Evolutionary conservation across 2,329 filamentous ascomycete species (phyloP).

Genomic region (Clonostachys rhizophaga): DNA sequence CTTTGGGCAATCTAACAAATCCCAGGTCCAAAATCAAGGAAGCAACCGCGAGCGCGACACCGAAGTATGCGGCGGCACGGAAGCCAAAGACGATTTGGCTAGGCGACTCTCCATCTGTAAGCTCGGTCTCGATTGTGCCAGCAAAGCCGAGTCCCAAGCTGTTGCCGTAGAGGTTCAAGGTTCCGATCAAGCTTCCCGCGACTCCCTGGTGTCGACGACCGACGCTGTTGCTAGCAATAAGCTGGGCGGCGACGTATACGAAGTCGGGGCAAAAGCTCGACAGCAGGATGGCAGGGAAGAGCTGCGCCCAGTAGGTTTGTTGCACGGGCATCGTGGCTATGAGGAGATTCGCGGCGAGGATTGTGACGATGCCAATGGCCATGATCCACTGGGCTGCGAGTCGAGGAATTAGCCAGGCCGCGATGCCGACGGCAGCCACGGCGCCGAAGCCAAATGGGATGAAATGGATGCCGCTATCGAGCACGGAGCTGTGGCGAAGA

Average conservation of each 20-base stretch:
- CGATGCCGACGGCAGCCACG: slow-evolving; percentile 27
- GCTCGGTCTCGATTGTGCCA: slow-evolving; percentile 23
- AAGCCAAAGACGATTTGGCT: slow-evolving; percentile 18
- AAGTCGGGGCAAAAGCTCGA: slow-evolving; percentile 38
- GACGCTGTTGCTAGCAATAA: slow-evolving; percentile 48
- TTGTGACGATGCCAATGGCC: slow-evolving; percentile 27
- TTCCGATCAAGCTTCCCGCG: slow-evolving; percentile 41
- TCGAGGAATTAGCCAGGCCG: slow-evolving; percentile 39
- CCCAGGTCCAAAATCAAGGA: slow-evolving; percentile 24
- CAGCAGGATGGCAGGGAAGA: slow-evolving; percentile 29
- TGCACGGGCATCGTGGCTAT: slow-evolving; percentile 36
- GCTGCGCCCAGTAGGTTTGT: slow-evolving; percentile 31
- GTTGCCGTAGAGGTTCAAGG: slow-evolving; percentile 22
- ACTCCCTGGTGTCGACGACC: slow-evolving; percentile 41
- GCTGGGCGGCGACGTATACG: slow-evolving; percentile 43
- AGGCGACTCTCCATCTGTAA: slow-evolving; percentile 1
- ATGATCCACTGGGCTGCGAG: slow-evolving; percentile 42
- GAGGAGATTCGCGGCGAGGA: slow-evolving; percentile 10
- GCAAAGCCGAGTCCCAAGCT: slow-evolving; percentile 22
- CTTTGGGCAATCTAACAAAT: slow-evolving; percentile 33
- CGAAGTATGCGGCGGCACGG: slow-evolving; percentile 33
- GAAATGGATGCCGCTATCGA: slow-evolving; percentile 27
- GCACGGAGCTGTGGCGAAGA: slow-evolving; percentile 30
- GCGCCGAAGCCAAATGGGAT: slow-evolving; percentile 34
- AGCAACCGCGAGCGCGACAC: slow-evolving; percentile 22